Percentiles rank a stretch among this genome's conserved stretches.
These are phyloP conservation scores for Alternaria gansuensis DNA, from an alignment of 2,329 filamentous ascomycete species.

Conservation along the genomic window DNA sequence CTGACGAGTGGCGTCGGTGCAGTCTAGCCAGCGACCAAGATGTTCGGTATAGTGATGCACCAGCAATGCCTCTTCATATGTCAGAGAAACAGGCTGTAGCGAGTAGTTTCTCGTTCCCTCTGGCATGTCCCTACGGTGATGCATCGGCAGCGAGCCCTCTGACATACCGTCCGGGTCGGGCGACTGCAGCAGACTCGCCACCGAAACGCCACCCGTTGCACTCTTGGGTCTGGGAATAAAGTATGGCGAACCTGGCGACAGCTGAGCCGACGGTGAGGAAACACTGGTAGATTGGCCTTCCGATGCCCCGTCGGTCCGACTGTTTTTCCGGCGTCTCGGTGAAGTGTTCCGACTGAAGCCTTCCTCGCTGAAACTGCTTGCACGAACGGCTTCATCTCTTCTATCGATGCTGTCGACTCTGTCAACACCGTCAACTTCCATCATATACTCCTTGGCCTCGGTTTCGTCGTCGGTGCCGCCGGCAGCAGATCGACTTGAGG, in stretches of 20 bases:
- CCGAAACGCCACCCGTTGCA: conserved; percentile 19
- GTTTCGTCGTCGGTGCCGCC: conserved; percentile 23
- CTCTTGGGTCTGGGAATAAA: conserved; percentile 11
- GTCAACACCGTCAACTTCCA: conserved; percentile 29
- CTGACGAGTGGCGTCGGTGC: conserved; percentile 43
- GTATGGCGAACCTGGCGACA: conserved; percentile 28
- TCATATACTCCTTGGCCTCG: conserved; percentile 18
- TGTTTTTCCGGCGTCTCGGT: conserved; percentile 27
- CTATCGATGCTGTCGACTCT: conserved; percentile 9
- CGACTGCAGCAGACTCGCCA: conserved; percentile 24
- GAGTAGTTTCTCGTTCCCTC: conserved; percentile 14
- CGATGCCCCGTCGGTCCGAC: conserved; percentile 22
- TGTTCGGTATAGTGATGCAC: conserved; percentile 45
- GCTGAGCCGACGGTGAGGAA: conserved; percentile 25
- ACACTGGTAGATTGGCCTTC: conserved; percentile 21
- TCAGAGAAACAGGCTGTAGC: conserved; percentile 25
- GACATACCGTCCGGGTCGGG: conserved; percentile 13
- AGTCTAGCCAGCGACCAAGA: conserved; percentile 47
- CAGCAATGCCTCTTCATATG: conserved; percentile 36
- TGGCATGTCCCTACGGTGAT: background rate
- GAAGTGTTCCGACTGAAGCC: conserved; percentile 29
- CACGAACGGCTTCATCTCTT: conserved; percentile 1
- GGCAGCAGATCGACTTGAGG: conserved; percentile 25
- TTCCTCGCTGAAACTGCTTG: conserved; percentile 16
- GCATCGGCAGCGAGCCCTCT: conserved; percentile 9